Base-by-base conservation (phyloP, 2,329 filamentous ascomycete genomes). In the Stylonectria norvegica region DNA sequence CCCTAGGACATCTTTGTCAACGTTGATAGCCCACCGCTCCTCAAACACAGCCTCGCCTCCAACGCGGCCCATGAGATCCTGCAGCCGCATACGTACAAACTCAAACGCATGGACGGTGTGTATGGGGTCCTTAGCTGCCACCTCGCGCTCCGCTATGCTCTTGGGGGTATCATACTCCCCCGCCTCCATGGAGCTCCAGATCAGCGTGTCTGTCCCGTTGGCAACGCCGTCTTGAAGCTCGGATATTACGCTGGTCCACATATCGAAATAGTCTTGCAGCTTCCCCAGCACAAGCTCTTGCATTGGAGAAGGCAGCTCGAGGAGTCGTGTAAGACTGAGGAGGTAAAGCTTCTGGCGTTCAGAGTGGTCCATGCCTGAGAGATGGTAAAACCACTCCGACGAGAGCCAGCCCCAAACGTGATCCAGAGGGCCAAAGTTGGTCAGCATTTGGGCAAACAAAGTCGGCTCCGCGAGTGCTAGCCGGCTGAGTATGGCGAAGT, bases 401-500 rank as follows among this genome's bases (percentile, higher is more conserved):
- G 71, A 70, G 5, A 84, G 68, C 80, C 80, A 84, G 5, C 57
- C 54, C 79, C 79, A 83, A 6, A 77, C 70, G 30, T 71, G 65
- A 3, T 75, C 70, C 4, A 78, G 49, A 6, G 63, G 56, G 1
- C 69, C 70, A 43, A 74, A 65, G 4, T 68, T 65, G 14, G 64
- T 63, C 14, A 84, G 62, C 62, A 81, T 68, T 14, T 77, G 71
- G 4, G 83, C 68, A 50, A 95, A 85, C 2, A 86, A 69, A 3
- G 66, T 65, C 1, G 90, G 87, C 25, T 85, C 85, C 1, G 83
- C 81, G 2, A 95, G 68, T 0, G 83, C 79, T 12, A 97, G 75
- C 2, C 90, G 84, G 2, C 88, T 83, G 2, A 98, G 73, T 2
- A 97, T 81, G 4, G 81, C 78, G 57, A 95, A 85, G 61, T 95